These are phyloP conservation scores for Oryza australiensis DNA, from an alignment of 176 grass and related monocot genomes.

Conservation along the genomic window DNA sequence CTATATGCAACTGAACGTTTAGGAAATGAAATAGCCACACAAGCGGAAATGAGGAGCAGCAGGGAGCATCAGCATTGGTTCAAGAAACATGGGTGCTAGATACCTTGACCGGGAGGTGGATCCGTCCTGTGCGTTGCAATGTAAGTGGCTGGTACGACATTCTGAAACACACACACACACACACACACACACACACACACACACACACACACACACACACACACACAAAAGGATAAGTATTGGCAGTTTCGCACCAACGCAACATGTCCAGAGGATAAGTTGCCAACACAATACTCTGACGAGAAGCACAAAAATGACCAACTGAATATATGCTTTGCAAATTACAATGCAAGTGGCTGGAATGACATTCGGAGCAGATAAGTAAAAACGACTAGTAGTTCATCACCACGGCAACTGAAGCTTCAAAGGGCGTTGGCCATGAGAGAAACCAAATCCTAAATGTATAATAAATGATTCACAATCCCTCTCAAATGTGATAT, in stretches of 20 bases:
- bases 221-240: conserved; percentile 11
- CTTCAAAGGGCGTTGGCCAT: neutral
- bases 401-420: neutral
- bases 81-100: neutral
- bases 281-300: neutral
- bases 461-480: neutral
- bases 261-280: neutral
- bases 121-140: conserved; percentile 72
- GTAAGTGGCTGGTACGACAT: conserved; percentile 63
- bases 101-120: conserved; percentile 90
- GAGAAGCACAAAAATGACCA: neutral
- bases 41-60: neutral
- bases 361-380: conserved; percentile 30
- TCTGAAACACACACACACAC: conserved; percentile 60
- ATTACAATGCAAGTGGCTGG: conserved; percentile 39
- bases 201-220: too few species aligned
- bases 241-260: neutral
- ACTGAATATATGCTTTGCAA: conserved; percentile 21
- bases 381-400: neutral
- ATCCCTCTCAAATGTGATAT: neutral
- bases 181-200: too few species aligned
- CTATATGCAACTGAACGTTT: neutral
- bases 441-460: neutral
- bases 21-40: neutral
- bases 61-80: neutral